Evolutionary conservation across 495 filamentous ascomycete genomes (phyloP).

Genomic region (Aspergillus incahuasiensis): DNA sequence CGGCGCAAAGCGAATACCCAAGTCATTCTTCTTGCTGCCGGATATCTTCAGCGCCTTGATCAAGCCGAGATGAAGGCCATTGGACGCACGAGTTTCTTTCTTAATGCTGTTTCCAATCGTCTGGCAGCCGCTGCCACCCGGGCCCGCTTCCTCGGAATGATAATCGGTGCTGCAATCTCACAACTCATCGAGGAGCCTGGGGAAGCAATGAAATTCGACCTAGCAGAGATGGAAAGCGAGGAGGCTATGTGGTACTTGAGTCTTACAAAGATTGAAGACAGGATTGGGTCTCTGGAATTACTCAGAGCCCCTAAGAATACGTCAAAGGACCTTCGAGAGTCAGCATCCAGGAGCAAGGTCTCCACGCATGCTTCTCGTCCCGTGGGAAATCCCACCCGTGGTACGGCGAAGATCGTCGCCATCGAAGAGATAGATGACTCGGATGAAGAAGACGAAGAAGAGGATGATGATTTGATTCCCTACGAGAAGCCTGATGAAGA

Average conservation of each 20-base stretch:
- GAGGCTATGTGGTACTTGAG: conserved; percentile 76
- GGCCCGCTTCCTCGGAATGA: conserved; percentile 84
- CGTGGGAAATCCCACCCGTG: conserved; percentile 19
- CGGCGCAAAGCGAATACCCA: conserved; percentile 64
- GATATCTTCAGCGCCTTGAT: conserved; percentile 62
- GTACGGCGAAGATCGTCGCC: conserved; percentile 50
- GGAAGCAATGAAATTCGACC: conserved; percentile 74
- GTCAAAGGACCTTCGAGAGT: conserved; percentile 1
- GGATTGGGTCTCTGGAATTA: conserved; percentile 53
- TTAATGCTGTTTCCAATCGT: conserved; percentile 79
- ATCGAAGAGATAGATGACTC: conserved; percentile 62
- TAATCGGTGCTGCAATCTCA: conserved; percentile 78
- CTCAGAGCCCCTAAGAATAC: conserved; percentile 27
- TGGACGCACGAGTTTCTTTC: conserved; percentile 64
- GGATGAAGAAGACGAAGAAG: conserved; percentile 44
- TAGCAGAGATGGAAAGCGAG: conserved; percentile 66
- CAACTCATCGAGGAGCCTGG: conserved; percentile 70
- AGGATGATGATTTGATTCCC: conserved; percentile 71
- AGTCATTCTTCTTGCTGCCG: conserved; percentile 69
- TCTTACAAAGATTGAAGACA: conserved; percentile 59
- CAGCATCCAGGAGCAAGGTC: conserved; percentile 5
- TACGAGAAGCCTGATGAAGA: conserved; percentile 95
- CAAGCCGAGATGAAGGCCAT: conserved; percentile 57
- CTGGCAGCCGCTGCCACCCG: conserved; percentile 69
- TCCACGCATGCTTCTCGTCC: conserved; percentile 11